Base-by-base conservation (phyloP, 495 filamentous ascomycete genomes). In the Clavariopsis aquatica region DNA sequence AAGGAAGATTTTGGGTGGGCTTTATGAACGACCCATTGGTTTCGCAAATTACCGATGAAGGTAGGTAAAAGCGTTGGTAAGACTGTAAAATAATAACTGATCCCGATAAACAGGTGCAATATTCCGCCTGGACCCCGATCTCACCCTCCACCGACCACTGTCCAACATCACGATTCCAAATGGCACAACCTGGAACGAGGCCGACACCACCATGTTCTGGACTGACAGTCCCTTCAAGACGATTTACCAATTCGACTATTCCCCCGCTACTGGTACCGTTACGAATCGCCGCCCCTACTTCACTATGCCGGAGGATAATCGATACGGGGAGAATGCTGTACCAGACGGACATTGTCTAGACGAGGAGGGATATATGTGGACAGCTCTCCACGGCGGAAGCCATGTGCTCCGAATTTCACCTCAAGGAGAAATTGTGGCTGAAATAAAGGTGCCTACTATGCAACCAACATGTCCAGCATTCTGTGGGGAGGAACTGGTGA, bases 1-100 rank as follows among this genome's bases (percentile, higher is more conserved):
- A 87, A 57, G 93, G 92, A 53, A 80, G 92, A 46, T 93, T 93
- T 75, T 96, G 92, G 91, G 82, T 90, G 9, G 90, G 91, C n/a
- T 82, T 85, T 38, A 96, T 96, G 91, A 93, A 90, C 66, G 92
- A 96, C 49, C 73, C 72, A 23, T 49, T 68, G 20, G 66, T 66
- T 6, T 49, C 53, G 12, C 59, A 75, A 12, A 43, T 69, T 23
- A 71, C 58, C 22, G 71, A 77, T 57, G 77, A 77, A 74, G 76
- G 72, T 68, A 66, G 13, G 49, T 34, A 12, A 12, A 34, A 34
- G 15, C 8, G 15, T n/a, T n/a, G 45, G 7, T 6, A 47, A 47
- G n/a, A 7, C 45, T n/a, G 17, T 47, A 47, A 60, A 76, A 49
- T 76, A 28, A 24, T 36, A 9, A 43, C 8, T 36, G 31, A 36